phyloP scores from a whole-genome alignment of 371 early-diverging fungal species.

The Lichtheimia corymbifera region DNA sequence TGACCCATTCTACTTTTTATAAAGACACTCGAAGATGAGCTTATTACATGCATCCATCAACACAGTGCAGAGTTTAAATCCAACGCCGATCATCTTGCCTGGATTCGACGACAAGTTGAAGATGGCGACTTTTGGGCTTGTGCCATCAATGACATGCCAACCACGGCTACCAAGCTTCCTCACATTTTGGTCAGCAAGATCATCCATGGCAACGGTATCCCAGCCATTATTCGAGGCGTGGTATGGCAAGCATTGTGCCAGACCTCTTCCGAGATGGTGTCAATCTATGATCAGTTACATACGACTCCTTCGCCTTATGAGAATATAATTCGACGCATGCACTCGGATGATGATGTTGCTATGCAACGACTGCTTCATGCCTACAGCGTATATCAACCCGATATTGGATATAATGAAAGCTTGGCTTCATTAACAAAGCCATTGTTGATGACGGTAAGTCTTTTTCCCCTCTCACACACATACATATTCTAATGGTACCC shows the following conservation, averaged over 20 bases:
- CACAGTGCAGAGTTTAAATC: conserved; percentile 25
- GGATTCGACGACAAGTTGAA: conserved; percentile 55
- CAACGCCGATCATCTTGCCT: conserved; percentile 50
- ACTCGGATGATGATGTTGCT: conserved; percentile 73
- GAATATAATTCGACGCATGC: conserved; percentile 74
- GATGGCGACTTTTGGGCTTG: conserved; percentile 95
- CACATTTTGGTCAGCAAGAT: conserved; percentile 68
- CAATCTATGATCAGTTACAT: conserved; percentile 74
- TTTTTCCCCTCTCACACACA: not conserved
- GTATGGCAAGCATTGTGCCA: conserved; percentile 91
- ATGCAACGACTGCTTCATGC: conserved; percentile 84
- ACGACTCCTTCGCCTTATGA: conserved; percentile 75
- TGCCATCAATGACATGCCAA: conserved; percentile 79
- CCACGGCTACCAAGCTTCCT: conserved; percentile 60
- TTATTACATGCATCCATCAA: conserved; percentile 41
- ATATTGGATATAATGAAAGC: conserved; percentile 92
- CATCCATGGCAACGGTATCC: conserved; percentile 75
- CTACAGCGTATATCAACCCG: conserved; percentile 84
- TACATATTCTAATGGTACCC: not conserved
- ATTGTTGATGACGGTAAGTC: conserved; percentile 72
- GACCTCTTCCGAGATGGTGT: conserved; percentile 69
- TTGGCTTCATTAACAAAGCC: conserved; percentile 83
- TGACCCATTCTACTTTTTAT: not conserved
- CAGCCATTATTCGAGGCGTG: conserved; percentile 79
- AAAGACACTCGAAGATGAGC: conserved; percentile 54